Conservation (phyloP, 257 asterid genomes). For the Buddleja alternifolia region DNA sequence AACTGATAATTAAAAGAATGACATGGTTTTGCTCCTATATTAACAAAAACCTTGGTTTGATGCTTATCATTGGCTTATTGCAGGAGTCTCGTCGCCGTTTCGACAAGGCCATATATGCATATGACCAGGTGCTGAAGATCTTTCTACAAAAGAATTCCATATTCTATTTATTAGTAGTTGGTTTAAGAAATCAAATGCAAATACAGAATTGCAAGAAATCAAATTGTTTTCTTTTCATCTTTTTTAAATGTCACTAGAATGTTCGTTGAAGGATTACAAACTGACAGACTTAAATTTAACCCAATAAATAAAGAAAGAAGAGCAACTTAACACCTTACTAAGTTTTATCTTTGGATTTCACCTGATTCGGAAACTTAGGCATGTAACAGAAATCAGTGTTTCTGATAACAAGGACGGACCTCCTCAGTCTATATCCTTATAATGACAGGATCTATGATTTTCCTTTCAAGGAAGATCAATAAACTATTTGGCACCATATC, state of each 20-base stretch:
- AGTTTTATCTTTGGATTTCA: background rate
- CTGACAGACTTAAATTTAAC: background rate
- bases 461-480: background rate
- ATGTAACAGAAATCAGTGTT: background rate
- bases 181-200: slow-evolving; percentile 11
- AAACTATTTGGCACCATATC: background rate
- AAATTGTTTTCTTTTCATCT: background rate
- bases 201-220: background rate
- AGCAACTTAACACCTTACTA: background rate
- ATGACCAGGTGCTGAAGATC: slow-evolving; percentile 76
- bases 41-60: slow-evolving; percentile 16
- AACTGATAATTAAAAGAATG: slow-evolving; percentile 2
- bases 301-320: background rate
- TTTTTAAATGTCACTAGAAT: background rate
- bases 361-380: background rate
- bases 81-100: slow-evolving; percentile 95
- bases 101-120: slow-evolving; percentile 75
- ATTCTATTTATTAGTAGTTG: slow-evolving; percentile 17
- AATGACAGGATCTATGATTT: background rate
- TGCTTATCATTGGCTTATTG: slow-evolving; percentile 40
- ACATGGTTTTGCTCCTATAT: slow-evolving; percentile 18
- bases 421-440: background rate
- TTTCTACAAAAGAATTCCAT: slow-evolving; percentile 8
- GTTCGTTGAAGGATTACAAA: background rate
- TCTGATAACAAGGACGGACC: background rate